Evolutionary conservation across 1,139 yeast species (phyloP).

Genomic region (Taiozyma sp.): DNA sequence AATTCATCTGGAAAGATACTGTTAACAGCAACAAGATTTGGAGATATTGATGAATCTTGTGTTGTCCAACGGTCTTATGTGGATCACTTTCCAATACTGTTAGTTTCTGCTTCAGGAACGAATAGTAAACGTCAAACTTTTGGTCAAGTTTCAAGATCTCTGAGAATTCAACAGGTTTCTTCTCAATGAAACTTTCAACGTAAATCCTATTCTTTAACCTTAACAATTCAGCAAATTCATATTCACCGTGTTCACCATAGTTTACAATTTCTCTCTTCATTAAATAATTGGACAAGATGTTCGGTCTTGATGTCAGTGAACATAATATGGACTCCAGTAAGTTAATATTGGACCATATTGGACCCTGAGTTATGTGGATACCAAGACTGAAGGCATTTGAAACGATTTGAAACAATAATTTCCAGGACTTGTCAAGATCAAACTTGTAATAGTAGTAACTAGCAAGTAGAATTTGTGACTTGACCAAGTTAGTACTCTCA

Average conservation of each 20-base stretch:
- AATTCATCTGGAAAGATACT: constrained; percentile 12
- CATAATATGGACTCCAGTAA: constrained; percentile 15
- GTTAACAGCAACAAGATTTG: constrained; percentile 6
- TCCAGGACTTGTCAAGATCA: constrained; percentile 19
- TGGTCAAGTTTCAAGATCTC: constrained; percentile 9
- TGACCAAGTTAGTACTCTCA: constrained; percentile 13
- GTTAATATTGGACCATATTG: constrained; percentile 18
- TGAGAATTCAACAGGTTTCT: constrained; percentile 1
- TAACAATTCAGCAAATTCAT: constrained; percentile 12
- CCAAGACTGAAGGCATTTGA: constrained; percentile 19
- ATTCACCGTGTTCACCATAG: constrained; percentile 13
- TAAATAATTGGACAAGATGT: constrained; percentile 9
- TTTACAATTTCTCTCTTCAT: constrained; percentile 5
- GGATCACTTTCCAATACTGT: background rate
- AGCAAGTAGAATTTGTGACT: constrained; percentile 14
- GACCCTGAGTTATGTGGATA: constrained; percentile 15
- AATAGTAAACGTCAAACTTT: constrained; percentile 11
- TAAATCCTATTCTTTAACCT: constrained; percentile 13
- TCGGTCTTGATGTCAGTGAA: constrained; percentile 16
- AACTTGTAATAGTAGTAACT: constrained; percentile 15
- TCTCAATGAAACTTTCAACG: constrained; percentile 9
- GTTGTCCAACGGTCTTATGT: background rate
- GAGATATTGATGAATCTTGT: constrained; percentile 4
- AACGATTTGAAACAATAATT: constrained; percentile 15
- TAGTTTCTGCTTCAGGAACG: constrained; percentile 2